A percentile compares a stretch with the other conserved stretches of the same genome.
Conservation (phyloP, 257 asterid genomes). For the Ballota nigra region DNA sequence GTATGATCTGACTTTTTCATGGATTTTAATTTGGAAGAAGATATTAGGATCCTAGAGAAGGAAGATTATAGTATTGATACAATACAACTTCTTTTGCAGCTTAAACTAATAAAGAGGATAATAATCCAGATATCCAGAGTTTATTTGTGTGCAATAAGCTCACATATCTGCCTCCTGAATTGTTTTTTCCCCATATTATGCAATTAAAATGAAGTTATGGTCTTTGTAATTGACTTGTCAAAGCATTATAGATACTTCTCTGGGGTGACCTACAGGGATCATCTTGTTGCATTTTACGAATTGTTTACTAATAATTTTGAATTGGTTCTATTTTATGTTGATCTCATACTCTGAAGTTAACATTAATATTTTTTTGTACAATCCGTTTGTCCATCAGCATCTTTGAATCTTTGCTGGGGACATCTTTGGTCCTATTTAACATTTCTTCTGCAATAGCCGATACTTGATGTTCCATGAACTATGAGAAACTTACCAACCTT, state of each 20-base stretch:
- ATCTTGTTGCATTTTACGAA: slow-evolving; percentile 5
- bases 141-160: not conserved
- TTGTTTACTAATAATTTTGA: not conserved
- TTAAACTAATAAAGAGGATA: not conserved
- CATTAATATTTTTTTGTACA: not conserved
- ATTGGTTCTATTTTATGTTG: not conserved
- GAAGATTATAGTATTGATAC: not conserved
- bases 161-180: not conserved
- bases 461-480: not conserved
- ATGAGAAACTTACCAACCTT: not conserved
- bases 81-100: not conserved
- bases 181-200: not conserved
- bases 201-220: not conserved
- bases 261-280: slow-evolving; percentile 3
- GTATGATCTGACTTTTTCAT: slow-evolving; percentile 42
- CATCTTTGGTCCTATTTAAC: slow-evolving; percentile 15
- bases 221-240: not conserved
- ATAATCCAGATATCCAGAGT: not conserved
- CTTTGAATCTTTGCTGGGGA: not conserved
- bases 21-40: slow-evolving; percentile 1
- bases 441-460: not conserved
- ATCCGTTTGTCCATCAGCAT: not conserved
- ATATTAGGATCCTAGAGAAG: slow-evolving; percentile 7
- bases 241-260: not conserved
- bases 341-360: not conserved